phyloP scores from a whole-genome alignment of 139 green algal species.

The Chlorella sp. region DNA sequence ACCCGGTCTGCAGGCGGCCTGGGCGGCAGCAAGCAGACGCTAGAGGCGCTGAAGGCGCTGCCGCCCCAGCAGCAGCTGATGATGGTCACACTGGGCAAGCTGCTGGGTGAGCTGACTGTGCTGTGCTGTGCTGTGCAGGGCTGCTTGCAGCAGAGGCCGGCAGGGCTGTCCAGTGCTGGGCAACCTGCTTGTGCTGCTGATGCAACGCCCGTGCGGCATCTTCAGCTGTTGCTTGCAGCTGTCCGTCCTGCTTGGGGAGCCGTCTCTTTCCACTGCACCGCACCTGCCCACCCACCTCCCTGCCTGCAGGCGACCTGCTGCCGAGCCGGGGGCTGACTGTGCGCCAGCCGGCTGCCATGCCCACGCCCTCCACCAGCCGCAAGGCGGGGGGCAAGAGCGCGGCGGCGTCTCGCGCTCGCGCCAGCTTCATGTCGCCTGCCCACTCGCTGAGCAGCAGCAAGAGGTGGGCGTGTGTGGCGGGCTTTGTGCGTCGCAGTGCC shows the following conservation, averaged over 20 bases:
- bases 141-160: not conserved
- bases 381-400: not conserved
- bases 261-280: not conserved
- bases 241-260: too few relatives aligned
- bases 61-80: slow-evolving; percentile 66
- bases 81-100: slow-evolving; percentile 42
- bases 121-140: too few relatives aligned
- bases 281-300: not conserved
- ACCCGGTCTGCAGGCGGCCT: slow-evolving; percentile 32
- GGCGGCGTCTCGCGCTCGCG: not conserved
- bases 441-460: slow-evolving; percentile 10
- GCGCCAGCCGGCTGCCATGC: not conserved
- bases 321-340: not conserved
- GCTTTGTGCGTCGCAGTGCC: not conserved
- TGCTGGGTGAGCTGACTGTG: slow-evolving; percentile 33
- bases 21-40: slow-evolving; percentile 17
- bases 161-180: too few relatives aligned
- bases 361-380: not conserved
- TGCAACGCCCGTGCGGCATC: too few relatives aligned
- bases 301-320: slow-evolving; percentile 2
- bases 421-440: slow-evolving; percentile 20
- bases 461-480: not conserved
- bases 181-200: too few relatives aligned
- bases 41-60: slow-evolving; percentile 46
- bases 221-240: too few relatives aligned